Evolutionary conservation across 75 land plant species (phyloP).

Genomic region (Picea sitchensis): DNA sequence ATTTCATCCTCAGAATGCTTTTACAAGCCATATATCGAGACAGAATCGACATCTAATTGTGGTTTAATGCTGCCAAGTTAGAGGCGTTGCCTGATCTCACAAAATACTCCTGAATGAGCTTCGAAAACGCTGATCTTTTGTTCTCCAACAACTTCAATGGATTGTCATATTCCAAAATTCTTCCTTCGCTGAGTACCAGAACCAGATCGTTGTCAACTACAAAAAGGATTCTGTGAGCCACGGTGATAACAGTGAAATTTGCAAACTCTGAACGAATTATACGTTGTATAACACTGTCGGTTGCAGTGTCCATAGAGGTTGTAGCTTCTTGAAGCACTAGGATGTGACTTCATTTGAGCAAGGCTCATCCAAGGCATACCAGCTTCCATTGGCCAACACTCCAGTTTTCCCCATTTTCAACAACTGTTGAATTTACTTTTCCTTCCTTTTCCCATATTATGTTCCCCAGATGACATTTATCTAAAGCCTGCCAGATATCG

Average conservation of each 20-base stretch:
- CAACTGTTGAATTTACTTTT: constrained; percentile 23
- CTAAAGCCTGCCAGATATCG: constrained; percentile 71
- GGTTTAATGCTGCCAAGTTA: too few species aligned
- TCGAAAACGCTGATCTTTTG: constrained; percentile 5
- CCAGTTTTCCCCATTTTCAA: constrained; percentile 40
- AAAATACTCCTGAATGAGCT: constrained; percentile 10
- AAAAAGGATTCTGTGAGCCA: constrained; percentile 18
- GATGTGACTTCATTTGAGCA: constrained; percentile 5
- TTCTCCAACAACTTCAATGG: constrained; percentile 7
- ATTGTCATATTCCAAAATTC: constrained; percentile 8
- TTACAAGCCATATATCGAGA: too few species aligned
- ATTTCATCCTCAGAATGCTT: too few species aligned
- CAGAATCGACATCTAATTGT: too few species aligned
- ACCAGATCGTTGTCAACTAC: constrained; percentile 19
- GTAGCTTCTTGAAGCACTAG: constrained; percentile 26
- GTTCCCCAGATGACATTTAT: constrained; percentile 27
- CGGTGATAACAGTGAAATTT: constrained; percentile 14
- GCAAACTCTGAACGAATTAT: constrained; percentile 13
- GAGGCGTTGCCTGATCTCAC: constrained; percentile 12
- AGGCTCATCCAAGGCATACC: constrained; percentile 13
- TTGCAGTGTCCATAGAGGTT: constrained; percentile 16
- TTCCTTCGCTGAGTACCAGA: constrained; percentile 15
- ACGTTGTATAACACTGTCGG: constrained; percentile 19
- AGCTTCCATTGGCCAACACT: constrained; percentile 27
- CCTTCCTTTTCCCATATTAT: constrained; percentile 15